phyloP scores from a whole-genome alignment of 805 yeast species.

The Candida fluviatilis region DNA sequence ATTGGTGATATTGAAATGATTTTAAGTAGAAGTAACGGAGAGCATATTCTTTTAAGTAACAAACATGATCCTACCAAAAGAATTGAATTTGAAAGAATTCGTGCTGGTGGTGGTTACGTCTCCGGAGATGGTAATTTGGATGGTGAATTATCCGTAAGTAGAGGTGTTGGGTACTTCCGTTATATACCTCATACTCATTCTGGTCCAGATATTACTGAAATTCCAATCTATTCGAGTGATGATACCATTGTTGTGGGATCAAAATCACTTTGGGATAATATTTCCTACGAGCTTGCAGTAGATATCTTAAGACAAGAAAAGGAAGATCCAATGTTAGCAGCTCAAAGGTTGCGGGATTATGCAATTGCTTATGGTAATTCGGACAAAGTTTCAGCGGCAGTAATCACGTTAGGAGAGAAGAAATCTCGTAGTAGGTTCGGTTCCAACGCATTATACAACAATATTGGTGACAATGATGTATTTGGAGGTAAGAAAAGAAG shows the following conservation, averaged over 20 bases:
- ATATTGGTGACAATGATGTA: conserved; percentile 35
- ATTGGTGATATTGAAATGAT: conserved; percentile 88
- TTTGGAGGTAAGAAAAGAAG: conserved; percentile 36
- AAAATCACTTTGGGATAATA: conserved; percentile 77
- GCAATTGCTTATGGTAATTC: conserved; percentile 89
- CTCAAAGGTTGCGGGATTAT: conserved; percentile 88
- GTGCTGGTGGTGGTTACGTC: conserved; percentile 90
- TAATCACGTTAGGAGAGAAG: conserved; percentile 62
- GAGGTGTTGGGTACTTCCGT: conserved; percentile 90
- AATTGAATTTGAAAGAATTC: conserved; percentile 75
- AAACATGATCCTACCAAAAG: conserved; percentile 82
- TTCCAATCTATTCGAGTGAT: conserved; percentile 60
- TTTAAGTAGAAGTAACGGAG: conserved; percentile 77
- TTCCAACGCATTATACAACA: conserved; percentile 27
- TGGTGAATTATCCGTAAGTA: conserved; percentile 74
- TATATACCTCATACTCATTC: conserved; percentile 85
- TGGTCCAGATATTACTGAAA: conserved; percentile 72
- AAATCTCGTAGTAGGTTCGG: conserved; percentile 27
- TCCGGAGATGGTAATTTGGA: conserved; percentile 81
- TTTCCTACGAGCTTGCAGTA: conserved; percentile 81
- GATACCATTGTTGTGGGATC: conserved; percentile 85
- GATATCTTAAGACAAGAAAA: conserved; percentile 82
- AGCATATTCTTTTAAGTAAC: conserved; percentile 63
- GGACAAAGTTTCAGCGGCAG: conserved; percentile 77
- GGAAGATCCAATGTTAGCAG: conserved; percentile 84